Evolutionary conservation across 2,329 filamentous ascomycete genomes (phyloP).

Genomic region (Pseudocercospora ulei): DNA sequence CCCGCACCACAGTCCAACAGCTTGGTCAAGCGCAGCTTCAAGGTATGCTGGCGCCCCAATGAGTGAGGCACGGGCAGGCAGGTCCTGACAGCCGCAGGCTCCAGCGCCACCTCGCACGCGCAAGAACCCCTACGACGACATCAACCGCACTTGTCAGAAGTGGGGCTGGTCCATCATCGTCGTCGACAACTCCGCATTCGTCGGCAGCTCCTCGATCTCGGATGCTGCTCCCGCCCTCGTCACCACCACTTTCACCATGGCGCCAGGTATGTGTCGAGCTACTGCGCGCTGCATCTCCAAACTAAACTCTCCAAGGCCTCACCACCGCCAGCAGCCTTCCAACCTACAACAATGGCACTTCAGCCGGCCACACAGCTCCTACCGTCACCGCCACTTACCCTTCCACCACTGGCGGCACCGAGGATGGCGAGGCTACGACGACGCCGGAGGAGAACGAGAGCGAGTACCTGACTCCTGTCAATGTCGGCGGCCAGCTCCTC

Average conservation of each 20-base stretch:
- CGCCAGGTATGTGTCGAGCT: neutral
- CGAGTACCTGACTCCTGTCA: constrained; percentile 60
- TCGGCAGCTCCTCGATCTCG: neutral
- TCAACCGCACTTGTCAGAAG: constrained; percentile 60
- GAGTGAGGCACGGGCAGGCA: no score
- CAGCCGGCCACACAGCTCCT: constrained; percentile 10
- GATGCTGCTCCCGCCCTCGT: neutral
- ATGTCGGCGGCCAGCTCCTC: constrained; percentile 58
- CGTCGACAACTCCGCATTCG: constrained; percentile 11
- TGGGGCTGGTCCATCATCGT: constrained; percentile 41
- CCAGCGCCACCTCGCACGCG: constrained; percentile 41
- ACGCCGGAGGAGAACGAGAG: constrained; percentile 56
- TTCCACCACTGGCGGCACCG: constrained; percentile 14
- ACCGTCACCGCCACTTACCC: constrained; percentile 14
- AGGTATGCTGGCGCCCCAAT: neutral
- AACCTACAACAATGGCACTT: neutral
- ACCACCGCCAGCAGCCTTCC: neutral
- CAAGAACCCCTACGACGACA: constrained; percentile 49
- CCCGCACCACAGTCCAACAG: constrained; percentile 33
- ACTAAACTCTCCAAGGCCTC: neutral
- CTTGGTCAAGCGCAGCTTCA: constrained; percentile 15
- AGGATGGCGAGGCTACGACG: constrained; percentile 47
- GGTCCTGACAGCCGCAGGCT: constrained; percentile 54
- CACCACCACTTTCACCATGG: neutral
- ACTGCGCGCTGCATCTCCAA: neutral